Percentiles rank a stretch among this genome's conserved stretches.
Evolutionary conservation across 2,329 filamentous ascomycete genomes (phyloP).

Genomic region (Immersiporthe knoxdaviesiana): DNA sequence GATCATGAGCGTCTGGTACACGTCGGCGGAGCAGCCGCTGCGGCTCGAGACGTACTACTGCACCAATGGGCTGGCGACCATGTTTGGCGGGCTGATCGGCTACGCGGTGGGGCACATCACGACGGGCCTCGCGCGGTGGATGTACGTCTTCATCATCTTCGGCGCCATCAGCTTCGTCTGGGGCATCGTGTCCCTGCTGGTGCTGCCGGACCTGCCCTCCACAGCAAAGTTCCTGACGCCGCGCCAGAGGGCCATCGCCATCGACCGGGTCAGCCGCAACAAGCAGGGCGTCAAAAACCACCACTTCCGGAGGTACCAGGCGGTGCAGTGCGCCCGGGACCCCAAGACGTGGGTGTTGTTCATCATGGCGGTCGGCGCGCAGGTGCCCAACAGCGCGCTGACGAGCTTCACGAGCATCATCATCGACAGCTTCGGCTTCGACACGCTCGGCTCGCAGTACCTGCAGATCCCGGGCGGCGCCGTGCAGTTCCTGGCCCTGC

Average conservation of each 20-base stretch:
- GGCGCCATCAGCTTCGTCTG: constrained; percentile 58
- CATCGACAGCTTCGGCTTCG: constrained; percentile 38
- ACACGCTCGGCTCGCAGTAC: constrained; percentile 34
- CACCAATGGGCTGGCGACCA: constrained; percentile 60
- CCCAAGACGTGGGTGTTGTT: constrained; percentile 64
- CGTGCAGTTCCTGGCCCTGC: constrained; percentile 57
- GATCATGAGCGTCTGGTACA: constrained; percentile 60
- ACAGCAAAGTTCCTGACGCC: constrained; percentile 63
- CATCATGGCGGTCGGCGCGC: constrained; percentile 35
- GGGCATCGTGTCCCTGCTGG: constrained; percentile 58
- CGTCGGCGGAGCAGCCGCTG: constrained; percentile 50
- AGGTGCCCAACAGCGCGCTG: constrained; percentile 44
- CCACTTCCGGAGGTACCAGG: constrained; percentile 50
- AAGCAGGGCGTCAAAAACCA: constrained; percentile 58
- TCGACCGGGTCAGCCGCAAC: constrained; percentile 56
- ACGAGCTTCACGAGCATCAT: constrained; percentile 39
- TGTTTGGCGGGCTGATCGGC: constrained; percentile 62
- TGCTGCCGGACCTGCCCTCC: constrained; percentile 64
- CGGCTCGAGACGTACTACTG: constrained; percentile 60
- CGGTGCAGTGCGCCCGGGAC: constrained; percentile 52
- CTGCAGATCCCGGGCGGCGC: constrained; percentile 63
- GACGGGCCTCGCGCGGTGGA: constrained; percentile 53
- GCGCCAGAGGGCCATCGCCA: constrained; percentile 58
- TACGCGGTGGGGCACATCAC: constrained; percentile 64
- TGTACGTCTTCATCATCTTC: constrained; percentile 64